These are phyloP conservation scores for Myrica gale DNA, from an alignment of 306 rosid species.

Conservation along the genomic window DNA sequence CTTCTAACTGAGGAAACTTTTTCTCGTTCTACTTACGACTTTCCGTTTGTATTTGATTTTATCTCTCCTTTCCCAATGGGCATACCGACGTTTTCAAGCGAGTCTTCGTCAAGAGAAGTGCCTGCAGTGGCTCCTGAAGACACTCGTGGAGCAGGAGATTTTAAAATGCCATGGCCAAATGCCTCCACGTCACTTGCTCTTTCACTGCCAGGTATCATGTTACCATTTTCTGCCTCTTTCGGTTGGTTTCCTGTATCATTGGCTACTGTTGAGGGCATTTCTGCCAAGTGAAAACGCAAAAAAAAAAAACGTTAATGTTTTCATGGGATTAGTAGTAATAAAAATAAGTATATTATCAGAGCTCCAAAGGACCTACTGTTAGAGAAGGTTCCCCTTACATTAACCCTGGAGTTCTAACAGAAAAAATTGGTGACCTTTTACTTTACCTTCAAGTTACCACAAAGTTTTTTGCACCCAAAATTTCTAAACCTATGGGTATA, in stretches of 20 bases:
- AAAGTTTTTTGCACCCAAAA: neutral
- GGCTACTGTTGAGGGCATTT: slow-evolving; percentile 39
- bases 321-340: slow-evolving; percentile 7
- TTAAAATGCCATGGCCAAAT: slow-evolving; percentile 34
- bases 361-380: slow-evolving; percentile 19
- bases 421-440: neutral
- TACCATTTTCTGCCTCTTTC: slow-evolving; percentile 30
- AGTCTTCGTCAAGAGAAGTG: slow-evolving; percentile 32
- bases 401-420: neutral
- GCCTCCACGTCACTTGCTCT: slow-evolving; percentile 28
- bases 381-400: neutral
- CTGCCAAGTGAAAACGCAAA: slow-evolving; percentile 26
- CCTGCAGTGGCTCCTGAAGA: slow-evolving; percentile 27
- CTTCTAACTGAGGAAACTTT: neutral
- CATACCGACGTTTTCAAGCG: slow-evolving; percentile 34
- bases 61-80: slow-evolving; percentile 19
- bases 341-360: slow-evolving; percentile 8
- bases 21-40: slow-evolving; percentile 17
- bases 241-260: slow-evolving; percentile 27
- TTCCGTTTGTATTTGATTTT: slow-evolving; percentile 11
- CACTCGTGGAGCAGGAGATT: slow-evolving; percentile 33
- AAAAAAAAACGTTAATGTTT: slow-evolving; percentile 10
- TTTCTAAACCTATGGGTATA: neutral
- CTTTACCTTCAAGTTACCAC: neutral
- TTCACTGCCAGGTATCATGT: slow-evolving; percentile 31